phyloP scores from a whole-genome alignment of 106 monocot genomes.

The Cymbidium sinense region DNA sequence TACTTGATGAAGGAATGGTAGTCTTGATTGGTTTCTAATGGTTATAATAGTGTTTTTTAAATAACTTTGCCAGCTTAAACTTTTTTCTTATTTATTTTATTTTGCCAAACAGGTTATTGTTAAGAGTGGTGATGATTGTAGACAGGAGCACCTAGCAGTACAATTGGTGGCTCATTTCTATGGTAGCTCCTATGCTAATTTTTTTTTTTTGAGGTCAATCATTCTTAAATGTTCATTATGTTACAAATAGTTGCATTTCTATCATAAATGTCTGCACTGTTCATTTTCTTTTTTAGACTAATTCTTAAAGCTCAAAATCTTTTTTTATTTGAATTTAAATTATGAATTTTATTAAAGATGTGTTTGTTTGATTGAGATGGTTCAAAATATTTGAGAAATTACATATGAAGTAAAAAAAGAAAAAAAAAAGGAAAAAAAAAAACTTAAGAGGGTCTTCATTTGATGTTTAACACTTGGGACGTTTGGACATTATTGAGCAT shows the following conservation, averaged over 20 bases:
- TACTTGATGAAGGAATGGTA: constrained; percentile 1
- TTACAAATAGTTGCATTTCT: constrained; percentile 94
- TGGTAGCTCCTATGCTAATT: constrained; percentile 46
- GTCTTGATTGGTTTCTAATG: not conserved
- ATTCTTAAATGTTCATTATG: not conserved
- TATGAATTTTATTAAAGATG: not conserved
- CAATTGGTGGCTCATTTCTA: constrained; percentile 99
- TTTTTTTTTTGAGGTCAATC: not conserved
- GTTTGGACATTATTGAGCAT: not conserved
- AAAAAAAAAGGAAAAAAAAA: no score
- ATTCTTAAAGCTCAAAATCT: not conserved
- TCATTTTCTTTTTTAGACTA: not conserved
- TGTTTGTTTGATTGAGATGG: not conserved
- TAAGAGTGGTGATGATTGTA: constrained; percentile 99
- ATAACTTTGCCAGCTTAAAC: not conserved
- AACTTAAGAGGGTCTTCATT: not conserved
- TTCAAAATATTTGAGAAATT: not conserved
- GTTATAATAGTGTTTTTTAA: not conserved
- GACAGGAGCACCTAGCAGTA: constrained; percentile 96
- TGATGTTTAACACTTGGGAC: not conserved
- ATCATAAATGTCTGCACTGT: constrained; percentile 38
- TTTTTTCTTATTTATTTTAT: constrained; percentile 2
- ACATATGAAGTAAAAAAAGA: not conserved
- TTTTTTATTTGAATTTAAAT: not conserved
- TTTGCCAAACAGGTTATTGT: constrained; percentile 72